Evolutionary conservation across 768 basidiomycete species (phyloP), one percentile per base, ranked within the genome.

Genomic region (Termitomyces sp.): DNA sequence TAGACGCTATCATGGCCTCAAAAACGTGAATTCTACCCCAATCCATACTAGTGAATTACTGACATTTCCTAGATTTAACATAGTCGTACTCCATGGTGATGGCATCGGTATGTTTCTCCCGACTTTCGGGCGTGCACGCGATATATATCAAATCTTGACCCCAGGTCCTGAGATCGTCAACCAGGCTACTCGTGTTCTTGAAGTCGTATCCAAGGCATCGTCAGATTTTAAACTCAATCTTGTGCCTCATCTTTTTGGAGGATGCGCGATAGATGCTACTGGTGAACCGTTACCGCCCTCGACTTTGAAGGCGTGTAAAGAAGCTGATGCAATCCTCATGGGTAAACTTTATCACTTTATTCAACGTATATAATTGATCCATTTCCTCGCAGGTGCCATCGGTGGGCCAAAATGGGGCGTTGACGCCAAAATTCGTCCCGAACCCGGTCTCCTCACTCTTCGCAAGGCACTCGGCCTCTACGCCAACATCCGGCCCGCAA

Each of bases 321-420:
- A 87, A 66, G 95, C 96, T 4, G 96, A 98, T 73, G 97, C 96
- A 15, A 91, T 99, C 62, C 77, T 99, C 31, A 86, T 99, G 84
- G 97, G 97, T 94, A 64, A 6, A 49, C 80, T 64, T 7, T 23
- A 31, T 4, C 26, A 8, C 23, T 26, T 41, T 50, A 7, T 46
- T 44, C 23, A 15, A 8, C 15, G 15, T 10, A 3, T 28, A 4
- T 23, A 8, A 3, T 12, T 3, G 26, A 45, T 26, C 56, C 10
- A 62, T 15, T 33, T 41, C 31, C 17, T 45, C 8, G 1, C 55
- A 98, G 96, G 96, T 62, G 88, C 96, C 19, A 91, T 98, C 62
- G 97, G 97, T 57, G 97, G 97, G n/a, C 97, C 97, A 14, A 98
- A 98, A 73, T 99, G 97, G 97, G 95, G 94, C 48, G 89, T 95